Percentiles rank a stretch among this genome's conserved stretches.
Conservation (phyloP, 2,329 filamentous ascomycete species). For the Clarireedia paspali region DNA sequence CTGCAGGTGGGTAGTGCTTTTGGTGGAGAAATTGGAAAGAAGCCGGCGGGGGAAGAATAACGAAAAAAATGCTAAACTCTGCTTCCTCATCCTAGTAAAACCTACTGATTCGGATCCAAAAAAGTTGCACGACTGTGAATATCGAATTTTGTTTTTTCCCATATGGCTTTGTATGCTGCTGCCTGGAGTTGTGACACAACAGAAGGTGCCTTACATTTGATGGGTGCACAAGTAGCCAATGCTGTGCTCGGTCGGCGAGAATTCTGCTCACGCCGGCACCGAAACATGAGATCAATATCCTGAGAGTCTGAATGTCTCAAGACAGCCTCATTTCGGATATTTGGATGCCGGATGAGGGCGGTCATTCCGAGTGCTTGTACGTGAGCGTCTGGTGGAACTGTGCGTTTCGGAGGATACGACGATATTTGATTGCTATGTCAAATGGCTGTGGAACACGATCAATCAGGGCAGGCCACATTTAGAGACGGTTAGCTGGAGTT, state of each 20-base stretch:
- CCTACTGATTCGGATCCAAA: too few relatives aligned
- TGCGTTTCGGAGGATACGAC: not conserved
- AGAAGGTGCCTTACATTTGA: too few relatives aligned
- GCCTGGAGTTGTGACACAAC: too few relatives aligned
- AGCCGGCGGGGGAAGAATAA: too few relatives aligned
- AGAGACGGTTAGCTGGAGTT: not conserved
- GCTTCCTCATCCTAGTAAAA: too few relatives aligned
- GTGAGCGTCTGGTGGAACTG: not conserved
- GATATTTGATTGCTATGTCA: not conserved
- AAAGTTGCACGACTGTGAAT: too few relatives aligned
- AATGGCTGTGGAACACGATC: not conserved
- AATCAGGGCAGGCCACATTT: not conserved
- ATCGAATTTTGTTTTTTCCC: too few relatives aligned
- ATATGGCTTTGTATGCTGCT: too few relatives aligned
- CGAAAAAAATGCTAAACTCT: too few relatives aligned
- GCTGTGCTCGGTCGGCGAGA: not conserved
- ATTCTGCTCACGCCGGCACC: not conserved
- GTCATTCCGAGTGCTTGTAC: not conserved
- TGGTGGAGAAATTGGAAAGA: too few relatives aligned
- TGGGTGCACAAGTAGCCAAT: not conserved
- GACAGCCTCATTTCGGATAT: not conserved
- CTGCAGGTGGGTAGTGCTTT: too few relatives aligned
- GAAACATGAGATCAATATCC: not conserved
- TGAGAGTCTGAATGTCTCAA: not conserved
- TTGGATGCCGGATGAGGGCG: not conserved